Evolutionary conservation across 2,329 filamentous ascomycete genomes (phyloP), one percentile per base, ranked within the genome.

Genomic region (Lachnum nothofagi): DNA sequence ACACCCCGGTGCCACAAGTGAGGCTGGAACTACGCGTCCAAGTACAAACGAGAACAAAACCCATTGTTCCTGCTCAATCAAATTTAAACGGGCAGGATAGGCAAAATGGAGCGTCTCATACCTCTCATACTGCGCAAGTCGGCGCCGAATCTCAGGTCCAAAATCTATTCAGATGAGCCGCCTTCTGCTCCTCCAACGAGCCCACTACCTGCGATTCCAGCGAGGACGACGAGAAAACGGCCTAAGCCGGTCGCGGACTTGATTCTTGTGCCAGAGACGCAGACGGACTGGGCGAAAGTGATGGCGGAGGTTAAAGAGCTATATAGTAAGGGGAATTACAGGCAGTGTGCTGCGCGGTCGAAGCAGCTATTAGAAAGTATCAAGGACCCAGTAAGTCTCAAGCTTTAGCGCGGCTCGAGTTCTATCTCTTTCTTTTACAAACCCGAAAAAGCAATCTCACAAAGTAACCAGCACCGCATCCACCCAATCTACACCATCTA

Each of bases 401-500:
- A 16, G 1, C n/a, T 24, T 24, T 24, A 9, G 14, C 12, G 25
- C 6, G 12, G 6, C 25, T 6, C 12, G 12, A 12, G 6, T 12
- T 6, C 12, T 27, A 27, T 27, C 25, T 12, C 12, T 27, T 27
- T 27, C 6, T 6, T 27, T 27, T 27, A 6, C 6, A 27, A 6
- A 27, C 25, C 25, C 25, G 25, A 27, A 27, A 6, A 12, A 6
- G 25, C 12, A 6, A 12, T 6, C 12, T 27, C 25, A 27, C 6
- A 27, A 6, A 27, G 6, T 27, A 5, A 22, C 24, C 29, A 62
- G 56, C 53, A 55, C 38, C 42, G 54, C 42, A 48, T 56, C 25
- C 60, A 64, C 25, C 58, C 63, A 25, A 44, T 65, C 4, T 59
- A 65, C 46, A 56, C 49, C 10, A 60, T 65, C 10, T 65, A 62